A percentile compares a stretch with the other conserved stretches of the same genome.
Conservation (phyloP, 192 early-diverging fungal genomes). For the Coemansia sp. region DNA sequence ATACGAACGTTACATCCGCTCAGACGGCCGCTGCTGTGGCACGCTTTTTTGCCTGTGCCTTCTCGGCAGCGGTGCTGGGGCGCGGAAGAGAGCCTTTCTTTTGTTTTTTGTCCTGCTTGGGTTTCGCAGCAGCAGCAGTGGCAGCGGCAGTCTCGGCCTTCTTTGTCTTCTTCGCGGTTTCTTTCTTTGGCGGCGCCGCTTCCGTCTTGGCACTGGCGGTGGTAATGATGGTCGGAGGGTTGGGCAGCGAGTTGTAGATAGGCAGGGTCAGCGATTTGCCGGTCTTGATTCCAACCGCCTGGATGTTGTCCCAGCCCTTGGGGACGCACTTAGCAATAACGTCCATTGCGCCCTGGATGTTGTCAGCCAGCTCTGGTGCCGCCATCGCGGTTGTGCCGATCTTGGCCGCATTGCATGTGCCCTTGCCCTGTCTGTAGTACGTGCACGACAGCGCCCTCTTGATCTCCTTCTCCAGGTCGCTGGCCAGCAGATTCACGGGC, state of each 20-base stretch:
- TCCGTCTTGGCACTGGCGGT: neutral
- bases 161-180: neutral
- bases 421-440: slow-evolving; percentile 20
- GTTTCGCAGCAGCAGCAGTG: neutral
- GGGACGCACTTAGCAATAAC: slow-evolving; percentile 68
- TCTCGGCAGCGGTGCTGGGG: slow-evolving; percentile 16
- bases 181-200: neutral
- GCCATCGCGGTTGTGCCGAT: slow-evolving; percentile 67
- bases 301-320: slow-evolving; percentile 81
- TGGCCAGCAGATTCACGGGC: slow-evolving; percentile 21
- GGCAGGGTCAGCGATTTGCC: slow-evolving; percentile 78
- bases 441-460: slow-evolving; percentile 31
- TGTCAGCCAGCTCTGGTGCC: slow-evolving; percentile 67
- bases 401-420: slow-evolving; percentile 64
- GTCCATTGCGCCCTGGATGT: slow-evolving; percentile 67
- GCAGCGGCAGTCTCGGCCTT: slow-evolving; percentile 1
- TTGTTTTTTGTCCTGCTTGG: slow-evolving; percentile 25
- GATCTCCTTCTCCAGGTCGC: slow-evolving; percentile 30
- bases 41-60: slow-evolving; percentile 22
- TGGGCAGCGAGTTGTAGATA: slow-evolving; percentile 71
- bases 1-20: neutral
- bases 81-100: slow-evolving; percentile 42
- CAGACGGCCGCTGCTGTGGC: slow-evolving; percentile 6
- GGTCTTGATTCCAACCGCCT: slow-evolving; percentile 83
- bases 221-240: slow-evolving; percentile 14